Conservation (phyloP, 129 eudicot genomes). For the Silybum marianum region DNA sequence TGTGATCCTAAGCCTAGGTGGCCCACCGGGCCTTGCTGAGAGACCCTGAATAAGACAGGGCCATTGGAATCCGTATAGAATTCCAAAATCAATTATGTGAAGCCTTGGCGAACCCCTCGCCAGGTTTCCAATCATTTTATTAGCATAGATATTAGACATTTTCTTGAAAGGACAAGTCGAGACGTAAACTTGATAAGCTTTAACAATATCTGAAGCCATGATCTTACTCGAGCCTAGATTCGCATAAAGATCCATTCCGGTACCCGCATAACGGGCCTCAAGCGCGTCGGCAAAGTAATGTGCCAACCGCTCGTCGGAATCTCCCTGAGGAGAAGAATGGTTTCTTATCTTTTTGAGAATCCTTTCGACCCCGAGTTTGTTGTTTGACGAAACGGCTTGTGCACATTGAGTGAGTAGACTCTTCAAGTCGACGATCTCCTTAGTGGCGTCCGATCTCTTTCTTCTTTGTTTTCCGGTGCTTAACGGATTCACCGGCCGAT, state of each 20-base stretch:
- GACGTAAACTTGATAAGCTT: conserved; percentile 47
- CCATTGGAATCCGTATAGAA: conserved; percentile 73
- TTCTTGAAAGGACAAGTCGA: conserved; percentile 59
- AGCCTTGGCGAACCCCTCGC: conserved; percentile 49
- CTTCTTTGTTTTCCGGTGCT: conserved; percentile 34
- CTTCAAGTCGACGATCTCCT: conserved; percentile 44
- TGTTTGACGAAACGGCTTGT: conserved; percentile 44
- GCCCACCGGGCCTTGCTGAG: conserved; percentile 50
- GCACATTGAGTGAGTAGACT: conserved; percentile 48
- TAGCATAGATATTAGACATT: conserved; percentile 49
- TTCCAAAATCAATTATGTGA: conserved; percentile 80
- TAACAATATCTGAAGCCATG: conserved; percentile 33
- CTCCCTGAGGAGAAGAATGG: conserved; percentile 49
- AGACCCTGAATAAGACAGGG: conserved; percentile 65
- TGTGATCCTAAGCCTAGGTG: conserved; percentile 62
- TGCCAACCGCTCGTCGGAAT: conserved; percentile 42
- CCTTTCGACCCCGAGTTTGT: conserved; percentile 9
- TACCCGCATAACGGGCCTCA: conserved; percentile 48
- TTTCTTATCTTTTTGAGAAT: conserved; percentile 35
- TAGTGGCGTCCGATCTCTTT: conserved; percentile 14
- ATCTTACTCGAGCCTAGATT: conserved; percentile 21
- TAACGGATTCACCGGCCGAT: conserved; percentile 15
- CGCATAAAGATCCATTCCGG: conserved; percentile 40
- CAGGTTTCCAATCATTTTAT: conserved; percentile 42
- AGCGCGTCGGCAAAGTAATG: conserved; percentile 51